Evolutionary conservation across 768 basidiomycete genomes (phyloP), one percentile per base, ranked within the genome.

Genomic region (Russula sp.): DNA sequence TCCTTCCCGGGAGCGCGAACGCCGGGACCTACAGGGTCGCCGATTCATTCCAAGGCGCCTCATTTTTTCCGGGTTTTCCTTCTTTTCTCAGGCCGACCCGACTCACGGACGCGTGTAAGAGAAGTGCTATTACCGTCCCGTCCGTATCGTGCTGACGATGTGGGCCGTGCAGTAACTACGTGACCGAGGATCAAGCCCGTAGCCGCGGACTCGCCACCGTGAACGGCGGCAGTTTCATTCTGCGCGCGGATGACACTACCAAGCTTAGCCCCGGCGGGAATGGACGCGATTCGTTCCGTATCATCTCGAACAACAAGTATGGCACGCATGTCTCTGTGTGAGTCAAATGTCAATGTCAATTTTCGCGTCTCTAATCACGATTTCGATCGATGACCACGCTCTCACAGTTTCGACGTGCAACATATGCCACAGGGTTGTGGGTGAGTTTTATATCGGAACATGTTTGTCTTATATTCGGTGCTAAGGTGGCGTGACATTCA

Each of bases 91-190:
- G 46, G 18, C 80, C 1, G 87, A 88, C 69, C 86, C 87, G 5
- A 88, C 87, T 8, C 77, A 86, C 66, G 87, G 87, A 32, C 78
- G 86, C 58, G 87, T 89, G 87, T 87, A 72, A 69, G 82, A 50
- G 16, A 50, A 26, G 16, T 28, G 38, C 9, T 26, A 54, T 24
- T 53, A 10, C n/a, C n/a, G n/a, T n/a, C 5, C 5, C 5, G 46
- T 3, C 9, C 24, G 10, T 22, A 11, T 20, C 5, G 5, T 48
- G 6, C 57, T 18, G 28, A 40, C 14, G 28, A 20, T 32, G 38
- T 24, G 20, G 5, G 4, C 10, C 32, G 14, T 20, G 10, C 54
- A 81, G 78, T 42, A 77, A 78, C 63, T 83, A 83, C 62, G 79
- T 83, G 61, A 67, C 71, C 64, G 73, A 79, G 60, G 71, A 73